These are phyloP conservation scores for Phytophthora pisi DNA, from an alignment of 352 stramenopile species.

Conservation along the genomic window DNA sequence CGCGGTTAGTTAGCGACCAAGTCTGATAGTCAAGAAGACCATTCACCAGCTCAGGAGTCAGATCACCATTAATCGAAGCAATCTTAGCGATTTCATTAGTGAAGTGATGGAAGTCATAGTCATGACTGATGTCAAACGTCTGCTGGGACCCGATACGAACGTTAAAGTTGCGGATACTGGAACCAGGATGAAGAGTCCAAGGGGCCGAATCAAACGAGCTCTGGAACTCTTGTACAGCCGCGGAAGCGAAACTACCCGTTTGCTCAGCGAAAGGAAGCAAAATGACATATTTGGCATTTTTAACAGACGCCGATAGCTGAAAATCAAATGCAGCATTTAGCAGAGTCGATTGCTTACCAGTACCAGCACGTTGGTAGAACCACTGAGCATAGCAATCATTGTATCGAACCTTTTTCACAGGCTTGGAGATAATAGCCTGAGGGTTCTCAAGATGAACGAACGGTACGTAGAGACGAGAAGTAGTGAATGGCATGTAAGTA, in stretches of 20 bases:
- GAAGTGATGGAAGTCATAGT: too few relatives aligned
- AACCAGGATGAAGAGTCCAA: too few relatives aligned
- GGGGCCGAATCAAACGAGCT: too few relatives aligned
- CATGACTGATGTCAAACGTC: too few relatives aligned
- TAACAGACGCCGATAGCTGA: constrained; percentile 10
- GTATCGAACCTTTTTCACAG: constrained; percentile 20
- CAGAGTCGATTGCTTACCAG: constrained; percentile 1
- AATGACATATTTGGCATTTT: too few relatives aligned
- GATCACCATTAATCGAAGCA: constrained; percentile 7
- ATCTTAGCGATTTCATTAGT: neutral
- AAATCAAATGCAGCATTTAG: constrained; percentile 11
- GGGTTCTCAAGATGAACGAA: constrained; percentile 19
- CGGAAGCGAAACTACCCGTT: too few relatives aligned
- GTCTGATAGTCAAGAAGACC: too few relatives aligned
- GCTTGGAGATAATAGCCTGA: constrained; percentile 20
- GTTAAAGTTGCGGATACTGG: too few relatives aligned
- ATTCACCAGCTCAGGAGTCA: constrained; percentile 1
- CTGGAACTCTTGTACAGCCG: too few relatives aligned
- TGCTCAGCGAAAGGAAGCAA: too few relatives aligned
- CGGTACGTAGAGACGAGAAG: constrained; percentile 14
- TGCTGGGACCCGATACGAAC: too few relatives aligned
- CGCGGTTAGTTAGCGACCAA: constrained; percentile 4
- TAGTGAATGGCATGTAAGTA: constrained; percentile 19
- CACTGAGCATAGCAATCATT: neutral
- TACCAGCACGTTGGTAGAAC: constrained; percentile 18